Evolutionary conservation across 257 asterid genomes (phyloP), one percentile per base, ranked within the genome.

Genomic region (Parsonsia alboflavescens): DNA sequence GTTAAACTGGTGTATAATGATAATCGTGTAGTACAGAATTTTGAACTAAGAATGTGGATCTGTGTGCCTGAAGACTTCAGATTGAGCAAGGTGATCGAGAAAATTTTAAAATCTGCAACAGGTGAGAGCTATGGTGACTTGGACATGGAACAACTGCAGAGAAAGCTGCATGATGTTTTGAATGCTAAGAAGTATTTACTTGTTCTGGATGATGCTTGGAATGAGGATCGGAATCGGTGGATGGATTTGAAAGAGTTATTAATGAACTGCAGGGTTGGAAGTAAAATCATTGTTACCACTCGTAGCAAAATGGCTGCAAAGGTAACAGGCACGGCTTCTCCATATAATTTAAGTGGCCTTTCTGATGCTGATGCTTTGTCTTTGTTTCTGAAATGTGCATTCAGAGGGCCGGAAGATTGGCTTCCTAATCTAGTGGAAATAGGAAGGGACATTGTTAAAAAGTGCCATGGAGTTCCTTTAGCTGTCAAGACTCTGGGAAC

Each of bases 181-280:
- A 81, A 64, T 10, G 80, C 57, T 28, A 81, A 68, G 61, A 81
- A 71, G 78, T 85, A 81, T 76, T 80, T 87, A 72, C 85, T 85
- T n/a, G 89, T 85, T 63, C 70, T 85, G 83, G 89, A 87, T 70
- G 88, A 87, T 82, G 88, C 84, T 73, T 85, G 91, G 91, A 83
- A 8, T 46, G 50, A 46, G 2, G 50, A 46, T 46, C 50, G 79
- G n/a, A 78, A 72, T 44, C 72, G 77, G 72, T 87, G 91, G 91
- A 73, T 44, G 68, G 85, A 81, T 74, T 70, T 85, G 83, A 71
- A 68, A 72, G 85, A 83, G 64, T 49, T 85, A 53, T 66, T 83
- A 80, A 78, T 75, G 82, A 82, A 78, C 33, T 66, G 88, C 5
- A 36, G 64, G 22, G 10, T 67, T 0, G 88, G 50, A 46, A 46